Conservation (phyloP, 2,329 filamentous ascomycete genomes). For the Pseudopyrenochaeta lycopersici region DNA sequence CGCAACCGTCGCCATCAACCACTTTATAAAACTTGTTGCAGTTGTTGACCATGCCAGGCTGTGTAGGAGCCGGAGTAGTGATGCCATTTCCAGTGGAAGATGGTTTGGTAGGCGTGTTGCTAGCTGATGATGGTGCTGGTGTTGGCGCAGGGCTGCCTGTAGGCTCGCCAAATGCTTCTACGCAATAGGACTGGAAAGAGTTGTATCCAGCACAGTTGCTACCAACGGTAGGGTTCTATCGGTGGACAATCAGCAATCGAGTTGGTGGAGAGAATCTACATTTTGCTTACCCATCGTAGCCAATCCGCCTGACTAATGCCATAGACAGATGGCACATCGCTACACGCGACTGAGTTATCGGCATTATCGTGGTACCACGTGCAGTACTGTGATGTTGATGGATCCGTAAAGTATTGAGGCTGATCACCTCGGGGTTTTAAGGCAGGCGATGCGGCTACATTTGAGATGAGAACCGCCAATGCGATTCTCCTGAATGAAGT, state of each 20-base stretch:
- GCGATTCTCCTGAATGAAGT: not conserved
- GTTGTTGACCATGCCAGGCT: constrained; percentile 9
- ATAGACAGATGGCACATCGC: not conserved
- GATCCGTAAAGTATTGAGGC: not conserved
- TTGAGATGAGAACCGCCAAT: not conserved
- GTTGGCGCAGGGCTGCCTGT: not conserved
- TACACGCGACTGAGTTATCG: not conserved
- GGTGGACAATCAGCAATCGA: not conserved
- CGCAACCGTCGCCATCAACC: constrained; percentile 4
- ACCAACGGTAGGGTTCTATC: not conserved
- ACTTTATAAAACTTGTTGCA: constrained; percentile 14
- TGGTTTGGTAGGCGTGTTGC: not conserved
- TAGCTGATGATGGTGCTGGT: not conserved
- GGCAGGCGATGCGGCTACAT: not conserved
- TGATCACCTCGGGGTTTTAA: not conserved
- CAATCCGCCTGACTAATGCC: not conserved
- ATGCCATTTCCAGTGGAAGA: constrained; percentile 6
- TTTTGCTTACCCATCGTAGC: not conserved
- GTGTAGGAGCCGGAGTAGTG: constrained; percentile 8
- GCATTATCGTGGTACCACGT: not conserved
- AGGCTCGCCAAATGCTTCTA: constrained; percentile 4
- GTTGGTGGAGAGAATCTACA: not conserved
- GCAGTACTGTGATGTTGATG: not conserved
- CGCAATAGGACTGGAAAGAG: constrained; percentile 4
- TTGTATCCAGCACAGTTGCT: constrained; percentile 3